Evolutionary conservation across 2,329 filamentous ascomycete genomes (phyloP).

Genomic region (Pseudogymnoascus sp.): DNA sequence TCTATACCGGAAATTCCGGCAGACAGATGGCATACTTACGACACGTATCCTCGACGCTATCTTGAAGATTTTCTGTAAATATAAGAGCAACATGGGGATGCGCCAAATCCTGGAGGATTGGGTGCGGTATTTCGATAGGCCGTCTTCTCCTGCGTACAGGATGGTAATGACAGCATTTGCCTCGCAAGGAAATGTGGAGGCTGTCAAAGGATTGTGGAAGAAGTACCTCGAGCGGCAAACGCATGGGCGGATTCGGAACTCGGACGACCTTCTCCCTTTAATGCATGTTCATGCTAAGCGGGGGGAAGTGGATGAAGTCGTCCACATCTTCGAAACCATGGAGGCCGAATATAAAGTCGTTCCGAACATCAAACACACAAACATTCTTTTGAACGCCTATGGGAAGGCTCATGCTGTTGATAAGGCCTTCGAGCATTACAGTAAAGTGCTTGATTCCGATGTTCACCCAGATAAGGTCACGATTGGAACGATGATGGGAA

Average conservation of each 20-base stretch:
- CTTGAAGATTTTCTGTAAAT: constrained; percentile 25
- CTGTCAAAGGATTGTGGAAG: constrained; percentile 37
- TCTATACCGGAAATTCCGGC: constrained; percentile 20
- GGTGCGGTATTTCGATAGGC: constrained; percentile 23
- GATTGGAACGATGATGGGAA: constrained; percentile 65
- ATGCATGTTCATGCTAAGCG: constrained; percentile 64
- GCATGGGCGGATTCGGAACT: constrained; percentile 5
- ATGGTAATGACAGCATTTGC: constrained; percentile 35
- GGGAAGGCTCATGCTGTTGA: constrained; percentile 57
- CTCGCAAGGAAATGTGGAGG: constrained; percentile 35
- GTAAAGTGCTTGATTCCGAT: constrained; percentile 42
- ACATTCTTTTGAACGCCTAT: constrained; percentile 67
- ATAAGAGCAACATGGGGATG: constrained; percentile 28
- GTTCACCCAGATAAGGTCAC: constrained; percentile 53
- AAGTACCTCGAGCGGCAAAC: constrained; percentile 22
- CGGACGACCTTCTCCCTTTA: constrained; percentile 42
- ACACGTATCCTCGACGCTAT: constrained; percentile 21
- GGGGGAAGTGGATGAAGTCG: constrained; percentile 53
- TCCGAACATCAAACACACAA: constrained; percentile 60
- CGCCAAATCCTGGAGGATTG: constrained; percentile 31
- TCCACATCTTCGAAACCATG: constrained; percentile 56
- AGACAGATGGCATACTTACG: constrained; percentile 13
- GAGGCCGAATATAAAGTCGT: constrained; percentile 43
- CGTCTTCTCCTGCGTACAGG: constrained; percentile 24
- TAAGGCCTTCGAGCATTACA: constrained; percentile 57